Percentiles rank a stretch among this genome's conserved stretches.
These are phyloP conservation scores for Lolium multiflorum DNA, from an alignment of 176 grass and related monocot genomes.

Conservation along the genomic window DNA sequence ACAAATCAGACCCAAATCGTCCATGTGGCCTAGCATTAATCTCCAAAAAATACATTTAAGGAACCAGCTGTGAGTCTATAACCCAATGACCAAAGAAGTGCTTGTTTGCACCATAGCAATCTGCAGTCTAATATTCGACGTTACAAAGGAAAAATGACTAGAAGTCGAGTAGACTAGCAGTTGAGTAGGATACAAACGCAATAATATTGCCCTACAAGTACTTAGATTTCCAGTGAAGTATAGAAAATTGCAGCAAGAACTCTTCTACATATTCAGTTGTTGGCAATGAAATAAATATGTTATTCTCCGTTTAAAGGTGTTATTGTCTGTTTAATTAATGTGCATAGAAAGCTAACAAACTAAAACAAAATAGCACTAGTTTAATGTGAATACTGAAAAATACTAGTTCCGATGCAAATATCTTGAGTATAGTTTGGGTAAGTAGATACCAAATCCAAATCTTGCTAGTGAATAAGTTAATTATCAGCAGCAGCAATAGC, in stretches of 20 bases:
- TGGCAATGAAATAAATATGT: not conserved
- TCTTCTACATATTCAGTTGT: not conserved
- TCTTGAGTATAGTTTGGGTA: not conserved
- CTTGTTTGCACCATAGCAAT: no score
- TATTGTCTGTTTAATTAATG: slow-evolving; percentile 15
- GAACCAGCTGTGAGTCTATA: no score
- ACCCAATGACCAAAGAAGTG: no score
- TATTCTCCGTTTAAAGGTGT: not conserved
- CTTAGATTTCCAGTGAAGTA: not conserved
- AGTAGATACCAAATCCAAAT: slow-evolving; percentile 12
- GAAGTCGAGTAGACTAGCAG: no score
- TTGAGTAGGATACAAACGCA: not conserved
- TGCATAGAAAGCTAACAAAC: slow-evolving; percentile 11
- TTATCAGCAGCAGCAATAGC: not conserved
- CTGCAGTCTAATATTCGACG: not conserved
- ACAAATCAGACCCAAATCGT: no score
- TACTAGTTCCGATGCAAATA: no score
- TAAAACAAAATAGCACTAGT: slow-evolving; percentile 42
- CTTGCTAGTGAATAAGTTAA: slow-evolving; percentile 14
- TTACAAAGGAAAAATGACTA: not conserved
- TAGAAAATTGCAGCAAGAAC: not conserved
- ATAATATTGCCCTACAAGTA: not conserved
- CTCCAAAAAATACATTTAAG: no score
- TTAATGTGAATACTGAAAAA: slow-evolving; percentile 28
- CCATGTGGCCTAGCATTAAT: no score